Evolutionary conservation across 192 early-diverging fungal species (phyloP).

Genomic region (Rhizophagus sp.): DNA sequence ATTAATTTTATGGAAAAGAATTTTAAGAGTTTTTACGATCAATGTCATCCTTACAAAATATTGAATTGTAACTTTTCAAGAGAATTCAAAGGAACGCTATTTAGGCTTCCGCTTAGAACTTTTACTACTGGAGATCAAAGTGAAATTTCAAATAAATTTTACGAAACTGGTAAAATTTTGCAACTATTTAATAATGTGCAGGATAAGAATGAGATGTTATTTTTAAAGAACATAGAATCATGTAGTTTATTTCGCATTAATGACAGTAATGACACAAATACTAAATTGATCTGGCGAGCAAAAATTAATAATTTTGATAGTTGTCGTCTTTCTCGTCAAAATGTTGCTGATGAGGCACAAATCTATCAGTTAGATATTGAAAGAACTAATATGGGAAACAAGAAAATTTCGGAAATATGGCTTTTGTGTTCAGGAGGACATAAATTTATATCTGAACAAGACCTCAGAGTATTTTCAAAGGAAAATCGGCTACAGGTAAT

Average conservation of each 20-base stretch:
- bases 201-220: not conserved
- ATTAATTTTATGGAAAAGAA: constrained; percentile 6
- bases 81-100: constrained; percentile 19
- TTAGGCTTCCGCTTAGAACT: constrained; percentile 28
- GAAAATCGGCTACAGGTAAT: no score
- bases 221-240: constrained; percentile 5
- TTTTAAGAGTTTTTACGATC: constrained; percentile 20
- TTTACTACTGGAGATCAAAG: not conserved
- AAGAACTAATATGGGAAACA: not conserved
- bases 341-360: not conserved
- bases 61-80: constrained; percentile 21
- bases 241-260: not conserved
- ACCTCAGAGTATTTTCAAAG: no score
- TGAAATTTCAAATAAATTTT: not conserved
- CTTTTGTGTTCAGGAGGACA: no score
- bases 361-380: not conserved
- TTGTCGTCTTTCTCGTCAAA: no score
- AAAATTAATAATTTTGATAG: not conserved
- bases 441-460: no score
- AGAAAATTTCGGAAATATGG: not conserved
- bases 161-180: not conserved
- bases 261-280: not conserved
- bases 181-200: not conserved
- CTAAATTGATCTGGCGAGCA: not conserved
- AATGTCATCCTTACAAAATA: constrained; percentile 6